A percentile compares a stretch with the other conserved stretches of the same genome.
phyloP scores from a whole-genome alignment of 331 rosid species.

The Malus hybrid region DNA sequence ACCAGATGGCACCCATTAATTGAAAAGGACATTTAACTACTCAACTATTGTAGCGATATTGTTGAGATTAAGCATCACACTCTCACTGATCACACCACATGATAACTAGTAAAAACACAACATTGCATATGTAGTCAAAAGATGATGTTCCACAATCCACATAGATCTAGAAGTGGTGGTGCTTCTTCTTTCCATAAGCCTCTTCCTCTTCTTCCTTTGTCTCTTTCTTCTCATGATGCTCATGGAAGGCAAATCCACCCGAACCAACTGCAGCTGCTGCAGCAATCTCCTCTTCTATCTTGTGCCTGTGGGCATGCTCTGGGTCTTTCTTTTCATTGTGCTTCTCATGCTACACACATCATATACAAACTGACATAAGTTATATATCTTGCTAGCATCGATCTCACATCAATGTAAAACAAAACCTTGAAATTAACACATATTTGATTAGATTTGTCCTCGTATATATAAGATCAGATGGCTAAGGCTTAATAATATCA shows the following conservation, averaged over 20 bases:
- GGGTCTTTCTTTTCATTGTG: conserved; percentile 43
- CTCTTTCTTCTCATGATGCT: conserved; percentile 58
- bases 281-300: conserved; percentile 55
- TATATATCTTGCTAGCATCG: too few relatives aligned
- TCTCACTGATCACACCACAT: too few relatives aligned
- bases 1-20: background rate
- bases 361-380: too few relatives aligned
- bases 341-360: conserved; percentile 48
- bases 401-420: too few relatives aligned
- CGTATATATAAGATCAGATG: too few relatives aligned
- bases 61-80: too few relatives aligned
- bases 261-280: conserved; percentile 41
- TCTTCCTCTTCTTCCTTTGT: conserved; percentile 39
- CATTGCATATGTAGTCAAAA: too few relatives aligned
- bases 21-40: background rate
- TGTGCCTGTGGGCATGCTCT: conserved; percentile 58
- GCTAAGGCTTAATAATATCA: too few relatives aligned
- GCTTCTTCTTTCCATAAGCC: conserved; percentile 57
- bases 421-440: background rate
- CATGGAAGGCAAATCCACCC: conserved; percentile 51
- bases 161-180: conserved; percentile 35
- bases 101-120: too few relatives aligned
- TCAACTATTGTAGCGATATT: too few relatives aligned
- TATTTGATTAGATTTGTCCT: too few relatives aligned
- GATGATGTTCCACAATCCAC: too few relatives aligned